Evolutionary conservation across 1,284 basidiomycete species (phyloP), one percentile per base, ranked within the genome.

Genomic region (Trichosporon asahii): DNA sequence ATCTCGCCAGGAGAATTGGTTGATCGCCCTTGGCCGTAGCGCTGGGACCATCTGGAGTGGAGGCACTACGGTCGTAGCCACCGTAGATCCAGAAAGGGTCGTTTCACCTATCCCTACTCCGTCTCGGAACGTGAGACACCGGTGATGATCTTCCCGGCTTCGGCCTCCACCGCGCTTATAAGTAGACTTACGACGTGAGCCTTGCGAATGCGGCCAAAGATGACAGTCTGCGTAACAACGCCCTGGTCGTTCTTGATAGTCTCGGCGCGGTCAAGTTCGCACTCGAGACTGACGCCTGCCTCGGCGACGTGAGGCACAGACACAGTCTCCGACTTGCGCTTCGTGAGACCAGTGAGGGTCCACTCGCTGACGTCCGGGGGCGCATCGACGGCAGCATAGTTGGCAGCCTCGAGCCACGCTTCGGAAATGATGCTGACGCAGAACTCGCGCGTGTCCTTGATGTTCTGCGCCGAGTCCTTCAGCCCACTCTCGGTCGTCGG

Each of bases 351-450:
- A 70, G 89, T 88, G 66, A 93, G 82, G 29, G 86, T 82, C 90
- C 91, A 94, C 80, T 93, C 91, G 77, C 89, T 86, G 2, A 88
- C 85, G 9, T 87, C 85, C 6, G 85, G 84, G 9, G 91, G 90
- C 7, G 89, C 85, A 73, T 92, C 89, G 53, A 91, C 86, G 8
- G 89, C 86, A 8, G 88, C 88, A 69, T 86, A 85, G 79, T 93
- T 93, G 5, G 89, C 88, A 1, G 90, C 89, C 78, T 91, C 89
- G 57, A 89, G 83, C 77, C 91, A 90, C 0, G 89, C 84, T 79
- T 92, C 90, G 72, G 89, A 90, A 76, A 93, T 89, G 72, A 93
- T 89, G 76, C 88, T 90, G 60, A 91, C 88, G 7, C 88, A 89
- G 79, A 93, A 94, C 77, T 90, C 86, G 74, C 89, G 89, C 5